A percentile compares a stretch with the other conserved stretches of the same genome.
Evolutionary conservation across 345 rosid genomes (phyloP).

Genomic region (Gossypioides kirkii): DNA sequence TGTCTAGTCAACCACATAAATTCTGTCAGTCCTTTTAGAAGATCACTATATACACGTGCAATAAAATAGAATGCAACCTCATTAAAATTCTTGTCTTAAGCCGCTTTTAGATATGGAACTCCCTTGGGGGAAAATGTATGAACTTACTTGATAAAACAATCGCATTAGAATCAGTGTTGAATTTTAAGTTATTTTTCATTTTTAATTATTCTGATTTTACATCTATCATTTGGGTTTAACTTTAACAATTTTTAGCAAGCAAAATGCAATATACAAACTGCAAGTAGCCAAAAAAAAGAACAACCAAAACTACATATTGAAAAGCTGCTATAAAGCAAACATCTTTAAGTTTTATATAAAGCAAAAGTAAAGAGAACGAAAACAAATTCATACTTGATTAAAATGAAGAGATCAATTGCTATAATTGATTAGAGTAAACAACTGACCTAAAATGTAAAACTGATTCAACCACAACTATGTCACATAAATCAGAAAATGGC

Average conservation of each 20-base stretch:
- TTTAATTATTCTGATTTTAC: too few species aligned
- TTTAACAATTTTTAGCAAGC: background rate
- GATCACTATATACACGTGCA: constrained; percentile 3
- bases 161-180: background rate
- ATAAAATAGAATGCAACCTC: constrained; percentile 4
- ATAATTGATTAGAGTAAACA: background rate
- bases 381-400: background rate
- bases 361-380: background rate
- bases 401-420: background rate
- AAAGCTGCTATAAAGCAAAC: too few species aligned
- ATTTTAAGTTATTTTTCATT: background rate
- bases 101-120: constrained; percentile 24
- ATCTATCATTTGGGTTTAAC: too few species aligned
- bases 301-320: background rate
- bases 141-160: background rate
- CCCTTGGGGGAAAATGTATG: background rate
- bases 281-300: background rate
- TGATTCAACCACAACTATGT: background rate
- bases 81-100: constrained; percentile 1
- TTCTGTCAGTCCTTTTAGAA: constrained; percentile 42
- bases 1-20: constrained; percentile 68
- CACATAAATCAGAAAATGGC: background rate
- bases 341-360: background rate
- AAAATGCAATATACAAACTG: background rate
- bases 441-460: background rate